Conservation (phyloP, 129 eudicot genomes). For the Lactuca sativa region DNA sequence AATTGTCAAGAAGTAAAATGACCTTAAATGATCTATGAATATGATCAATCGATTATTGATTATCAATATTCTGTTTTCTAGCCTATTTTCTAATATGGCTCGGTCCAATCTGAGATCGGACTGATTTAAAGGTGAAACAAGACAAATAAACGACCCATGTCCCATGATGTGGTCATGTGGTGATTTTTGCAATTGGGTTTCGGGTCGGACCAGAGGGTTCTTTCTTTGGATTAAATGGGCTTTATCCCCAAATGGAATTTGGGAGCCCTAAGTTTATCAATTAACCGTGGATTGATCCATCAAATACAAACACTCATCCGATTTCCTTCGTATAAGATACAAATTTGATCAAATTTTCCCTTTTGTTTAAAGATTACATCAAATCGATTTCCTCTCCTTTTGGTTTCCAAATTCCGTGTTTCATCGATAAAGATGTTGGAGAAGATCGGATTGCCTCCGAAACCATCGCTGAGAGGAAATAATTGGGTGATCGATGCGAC, state of each 20-base stretch:
- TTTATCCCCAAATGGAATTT: constrained; percentile 6
- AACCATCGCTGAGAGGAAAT: constrained; percentile 84
- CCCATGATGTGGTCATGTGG: too few species aligned
- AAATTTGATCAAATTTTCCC: not conserved
- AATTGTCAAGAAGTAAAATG: too few species aligned
- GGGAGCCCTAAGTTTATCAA: not conserved
- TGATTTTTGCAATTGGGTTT: not conserved
- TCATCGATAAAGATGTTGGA: constrained; percentile 62
- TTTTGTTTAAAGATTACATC: constrained; percentile 4
- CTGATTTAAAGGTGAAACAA: too few species aligned
- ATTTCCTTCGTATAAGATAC: not conserved
- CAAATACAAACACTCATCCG: not conserved
- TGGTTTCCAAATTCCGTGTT: not conserved
- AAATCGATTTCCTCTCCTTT: constrained; percentile 10
- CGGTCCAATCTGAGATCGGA: too few species aligned
- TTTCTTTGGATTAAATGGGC: not conserved
- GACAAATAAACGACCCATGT: too few species aligned
- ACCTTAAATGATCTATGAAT: too few species aligned
- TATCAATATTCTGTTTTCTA: too few species aligned
- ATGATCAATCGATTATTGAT: too few species aligned
- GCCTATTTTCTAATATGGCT: too few species aligned
- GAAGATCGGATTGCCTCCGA: constrained; percentile 91
- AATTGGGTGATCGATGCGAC: constrained; percentile 91
- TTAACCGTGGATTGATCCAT: not conserved
- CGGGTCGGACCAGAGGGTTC: not conserved